phyloP scores from a whole-genome alignment of 1,284 basidiomycete species.

The Meira miltonrushii region DNA sequence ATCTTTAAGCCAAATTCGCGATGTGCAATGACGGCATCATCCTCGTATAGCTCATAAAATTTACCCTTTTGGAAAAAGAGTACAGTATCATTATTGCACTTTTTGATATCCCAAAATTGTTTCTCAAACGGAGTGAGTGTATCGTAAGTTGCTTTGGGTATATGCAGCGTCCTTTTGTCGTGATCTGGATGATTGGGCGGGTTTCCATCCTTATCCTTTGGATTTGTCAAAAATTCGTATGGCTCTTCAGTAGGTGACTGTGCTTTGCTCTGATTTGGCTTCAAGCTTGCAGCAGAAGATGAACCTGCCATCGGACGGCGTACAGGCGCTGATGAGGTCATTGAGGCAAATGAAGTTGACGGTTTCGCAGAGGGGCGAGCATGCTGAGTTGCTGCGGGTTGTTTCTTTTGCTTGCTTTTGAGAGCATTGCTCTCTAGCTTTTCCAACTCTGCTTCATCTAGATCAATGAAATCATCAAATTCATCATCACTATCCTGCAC shows the following conservation, averaged over 20 bases:
- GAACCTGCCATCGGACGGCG: background rate
- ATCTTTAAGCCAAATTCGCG: slow-evolving; percentile 57
- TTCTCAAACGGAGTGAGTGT: slow-evolving; percentile 92
- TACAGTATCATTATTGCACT: slow-evolving; percentile 57
- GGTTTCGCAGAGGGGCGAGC: background rate
- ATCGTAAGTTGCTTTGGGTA: slow-evolving; percentile 74
- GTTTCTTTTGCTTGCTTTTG: background rate
- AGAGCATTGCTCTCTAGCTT: background rate
- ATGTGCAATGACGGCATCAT: slow-evolving; percentile 52
- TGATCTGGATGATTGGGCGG: slow-evolving; percentile 79
- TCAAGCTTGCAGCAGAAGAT: background rate
- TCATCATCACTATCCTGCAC: slow-evolving; percentile 27
- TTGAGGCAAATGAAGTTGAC: background rate
- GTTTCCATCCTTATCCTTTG: slow-evolving; percentile 76
- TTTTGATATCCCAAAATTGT: slow-evolving; percentile 43
- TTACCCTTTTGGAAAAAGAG: slow-evolving; percentile 93
- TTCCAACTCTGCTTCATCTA: slow-evolving; percentile 20
- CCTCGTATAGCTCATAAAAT: slow-evolving; percentile 53
- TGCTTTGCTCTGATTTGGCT: slow-evolving; percentile 34
- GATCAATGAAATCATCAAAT: slow-evolving; percentile 32
- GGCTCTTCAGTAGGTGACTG: slow-evolving; percentile 85
- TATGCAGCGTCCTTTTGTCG: slow-evolving; percentile 80
- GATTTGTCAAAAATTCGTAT: slow-evolving; percentile 73
- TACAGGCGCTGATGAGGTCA: background rate
- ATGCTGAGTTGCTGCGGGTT: background rate